Conservation (phyloP, 2,329 filamentous ascomycete genomes). For the Onygenales sp. region DNA sequence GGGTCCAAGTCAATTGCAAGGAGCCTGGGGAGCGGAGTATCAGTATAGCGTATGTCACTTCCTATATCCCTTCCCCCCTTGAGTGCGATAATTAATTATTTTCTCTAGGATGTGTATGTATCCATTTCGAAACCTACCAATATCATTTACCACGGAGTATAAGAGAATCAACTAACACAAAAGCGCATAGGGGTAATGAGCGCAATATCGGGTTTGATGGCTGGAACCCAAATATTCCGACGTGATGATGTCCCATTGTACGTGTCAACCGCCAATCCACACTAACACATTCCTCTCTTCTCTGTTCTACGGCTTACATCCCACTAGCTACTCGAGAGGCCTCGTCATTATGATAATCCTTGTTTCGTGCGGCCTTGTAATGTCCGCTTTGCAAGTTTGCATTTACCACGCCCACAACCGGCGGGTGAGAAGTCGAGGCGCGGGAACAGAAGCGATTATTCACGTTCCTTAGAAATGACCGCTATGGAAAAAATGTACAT, state of each 20-base stretch:
- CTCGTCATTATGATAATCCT: slow-evolving; percentile 39
- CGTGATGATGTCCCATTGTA: slow-evolving; percentile 33
- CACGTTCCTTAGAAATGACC: not conserved
- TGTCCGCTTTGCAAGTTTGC: slow-evolving; percentile 31
- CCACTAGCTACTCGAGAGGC: slow-evolving; percentile 33
- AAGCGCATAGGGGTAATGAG: slow-evolving; percentile 39
- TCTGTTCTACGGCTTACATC: not conserved
- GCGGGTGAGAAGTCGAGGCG: slow-evolving; percentile 10
- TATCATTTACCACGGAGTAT: not conserved
- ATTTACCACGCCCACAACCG: slow-evolving; percentile 33
- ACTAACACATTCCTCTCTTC: not conserved
- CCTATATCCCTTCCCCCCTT: not conserved
- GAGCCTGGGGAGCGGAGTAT: slow-evolving; percentile 41
- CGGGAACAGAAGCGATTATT: not conserved
- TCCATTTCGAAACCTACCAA: not conserved
- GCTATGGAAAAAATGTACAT: not conserved
- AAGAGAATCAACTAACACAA: not conserved
- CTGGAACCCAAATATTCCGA: slow-evolving; percentile 42
- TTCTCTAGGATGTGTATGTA: slow-evolving; percentile 4
- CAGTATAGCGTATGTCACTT: slow-evolving; percentile 34
- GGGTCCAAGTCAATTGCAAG: slow-evolving; percentile 44
- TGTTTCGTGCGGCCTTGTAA: slow-evolving; percentile 32
- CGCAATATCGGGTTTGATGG: slow-evolving; percentile 43
- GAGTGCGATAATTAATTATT: not conserved
- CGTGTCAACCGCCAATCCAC: slow-evolving; percentile 10